Evolutionary conservation across 148 eudicot species (phyloP).

Genomic region (Rhododendron griersonianum): DNA sequence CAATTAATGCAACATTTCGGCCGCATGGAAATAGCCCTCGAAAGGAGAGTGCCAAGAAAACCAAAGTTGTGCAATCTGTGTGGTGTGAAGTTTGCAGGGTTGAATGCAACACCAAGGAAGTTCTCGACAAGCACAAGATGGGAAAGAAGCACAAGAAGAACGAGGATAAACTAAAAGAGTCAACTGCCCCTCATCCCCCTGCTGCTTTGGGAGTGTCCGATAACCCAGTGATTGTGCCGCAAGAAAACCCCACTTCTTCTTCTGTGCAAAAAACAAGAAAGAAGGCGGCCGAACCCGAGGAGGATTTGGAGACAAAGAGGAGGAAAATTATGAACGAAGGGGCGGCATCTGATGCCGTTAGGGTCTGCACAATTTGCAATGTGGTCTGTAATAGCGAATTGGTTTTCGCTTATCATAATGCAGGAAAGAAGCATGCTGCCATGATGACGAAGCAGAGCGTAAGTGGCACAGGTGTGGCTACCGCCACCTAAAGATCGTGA

Average conservation of each 20-base stretch:
- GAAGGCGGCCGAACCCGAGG: conserved; percentile 22
- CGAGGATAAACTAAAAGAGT: conserved; percentile 31
- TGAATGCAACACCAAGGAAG: conserved; percentile 34
- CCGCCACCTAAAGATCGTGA: neutral
- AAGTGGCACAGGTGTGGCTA: neutral
- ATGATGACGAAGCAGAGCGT: conserved; percentile 26
- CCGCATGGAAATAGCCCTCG: neutral
- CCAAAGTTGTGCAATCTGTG: conserved; percentile 29
- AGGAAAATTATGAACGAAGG: conserved; percentile 45
- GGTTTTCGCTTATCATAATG: conserved; percentile 39
- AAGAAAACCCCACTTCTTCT: conserved; percentile 20
- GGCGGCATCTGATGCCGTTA: conserved; percentile 25
- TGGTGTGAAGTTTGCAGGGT: conserved; percentile 55
- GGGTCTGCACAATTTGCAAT: conserved; percentile 41
- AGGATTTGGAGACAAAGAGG: conserved; percentile 41
- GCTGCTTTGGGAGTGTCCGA: neutral
- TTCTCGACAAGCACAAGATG: conserved; percentile 40
- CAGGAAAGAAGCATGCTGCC: conserved; percentile 51
- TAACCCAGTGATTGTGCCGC: conserved; percentile 30
- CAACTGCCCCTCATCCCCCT: conserved; percentile 10
- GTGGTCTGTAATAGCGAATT: conserved; percentile 55
- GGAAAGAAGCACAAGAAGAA: conserved; percentile 59
- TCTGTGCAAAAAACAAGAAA: conserved; percentile 9
- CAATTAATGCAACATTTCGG: conserved; percentile 13
- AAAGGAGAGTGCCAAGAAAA: conserved; percentile 30